Conservation (phyloP, 495 filamentous ascomycete genomes). For the Podospora comata region DNA sequence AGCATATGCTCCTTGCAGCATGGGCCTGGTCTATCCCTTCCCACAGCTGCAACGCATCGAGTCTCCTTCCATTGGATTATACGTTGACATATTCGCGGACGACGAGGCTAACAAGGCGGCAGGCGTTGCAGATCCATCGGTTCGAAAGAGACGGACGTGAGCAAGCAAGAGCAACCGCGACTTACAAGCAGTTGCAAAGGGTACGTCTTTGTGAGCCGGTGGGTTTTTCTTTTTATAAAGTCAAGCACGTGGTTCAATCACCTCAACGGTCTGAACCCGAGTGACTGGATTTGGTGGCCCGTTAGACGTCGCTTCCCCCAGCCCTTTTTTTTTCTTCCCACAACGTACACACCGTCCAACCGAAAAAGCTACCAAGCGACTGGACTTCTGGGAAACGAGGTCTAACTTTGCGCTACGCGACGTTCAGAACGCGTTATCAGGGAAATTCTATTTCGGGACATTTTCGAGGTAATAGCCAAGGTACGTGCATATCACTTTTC, state of each 20-base stretch:
- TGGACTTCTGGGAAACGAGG: not conserved
- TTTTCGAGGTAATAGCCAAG: slow-evolving; percentile 4
- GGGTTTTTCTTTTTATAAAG: not conserved
- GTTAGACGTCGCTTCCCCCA: not conserved
- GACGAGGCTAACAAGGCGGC: not conserved
- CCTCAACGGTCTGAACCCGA: not conserved
- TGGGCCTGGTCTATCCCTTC: not conserved
- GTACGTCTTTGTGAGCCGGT: not conserved
- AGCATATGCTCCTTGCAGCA: too few relatives aligned
- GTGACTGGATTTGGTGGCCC: not conserved
- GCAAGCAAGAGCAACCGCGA: not conserved
- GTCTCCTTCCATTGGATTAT: not conserved
- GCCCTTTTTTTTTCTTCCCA: not conserved
- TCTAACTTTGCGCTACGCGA: slow-evolving; percentile 9
- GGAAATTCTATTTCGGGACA: slow-evolving; percentile 14
- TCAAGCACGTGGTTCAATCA: not conserved
- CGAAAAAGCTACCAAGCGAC: not conserved
- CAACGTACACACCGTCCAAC: not conserved
- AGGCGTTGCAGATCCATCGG: not conserved
- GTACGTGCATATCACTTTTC: slow-evolving; percentile 8
- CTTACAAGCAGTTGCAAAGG: not conserved
- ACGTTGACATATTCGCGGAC: not conserved
- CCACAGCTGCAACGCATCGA: not conserved
- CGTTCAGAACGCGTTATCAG: slow-evolving; percentile 9
- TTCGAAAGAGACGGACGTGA: not conserved